Evolutionary conservation across 257 asterid species (phyloP).

Genomic region (Nicotiana paniculata): DNA sequence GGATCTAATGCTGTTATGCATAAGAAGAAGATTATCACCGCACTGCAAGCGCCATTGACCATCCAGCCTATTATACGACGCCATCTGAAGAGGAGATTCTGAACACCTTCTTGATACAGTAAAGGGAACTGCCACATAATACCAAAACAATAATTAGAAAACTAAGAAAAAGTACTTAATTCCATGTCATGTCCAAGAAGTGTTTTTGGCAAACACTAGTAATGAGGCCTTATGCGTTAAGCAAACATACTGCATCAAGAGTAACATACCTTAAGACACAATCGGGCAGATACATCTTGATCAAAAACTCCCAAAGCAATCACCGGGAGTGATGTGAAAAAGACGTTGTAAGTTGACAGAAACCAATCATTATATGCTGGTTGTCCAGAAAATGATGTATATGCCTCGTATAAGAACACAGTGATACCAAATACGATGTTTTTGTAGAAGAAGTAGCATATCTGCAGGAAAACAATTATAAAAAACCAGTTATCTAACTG

Average conservation of each 20-base stretch:
- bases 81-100: slow-evolving; percentile 91
- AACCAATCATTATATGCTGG: slow-evolving; percentile 91
- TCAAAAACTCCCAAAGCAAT: slow-evolving; percentile 88
- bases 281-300: slow-evolving; percentile 87
- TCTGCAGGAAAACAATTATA: slow-evolving; percentile 38
- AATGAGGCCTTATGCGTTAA: background rate
- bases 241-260: background rate
- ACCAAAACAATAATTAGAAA: slow-evolving; percentile 5
- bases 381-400: slow-evolving; percentile 68
- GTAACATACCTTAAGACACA: slow-evolving; percentile 60
- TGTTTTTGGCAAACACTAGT: background rate
- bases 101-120: slow-evolving; percentile 96
- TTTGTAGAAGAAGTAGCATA: slow-evolving; percentile 84
- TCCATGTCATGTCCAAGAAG: background rate
- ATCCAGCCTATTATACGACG: slow-evolving; percentile 87
- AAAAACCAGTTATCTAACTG: background rate
- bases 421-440: slow-evolving; percentile 64
- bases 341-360: slow-evolving; percentile 72
- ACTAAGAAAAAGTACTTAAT: background rate
- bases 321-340: slow-evolving; percentile 91
- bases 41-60: slow-evolving; percentile 63
- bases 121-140: slow-evolving; percentile 63
- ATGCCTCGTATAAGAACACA: slow-evolving; percentile 60
- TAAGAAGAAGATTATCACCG: slow-evolving; percentile 73
- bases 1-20: slow-evolving; percentile 49